Evolutionary conservation across 2,329 filamentous ascomycete genomes (phyloP), one percentile per base, ranked within the genome.

Genomic region (Botrytis pseudocinerea): DNA sequence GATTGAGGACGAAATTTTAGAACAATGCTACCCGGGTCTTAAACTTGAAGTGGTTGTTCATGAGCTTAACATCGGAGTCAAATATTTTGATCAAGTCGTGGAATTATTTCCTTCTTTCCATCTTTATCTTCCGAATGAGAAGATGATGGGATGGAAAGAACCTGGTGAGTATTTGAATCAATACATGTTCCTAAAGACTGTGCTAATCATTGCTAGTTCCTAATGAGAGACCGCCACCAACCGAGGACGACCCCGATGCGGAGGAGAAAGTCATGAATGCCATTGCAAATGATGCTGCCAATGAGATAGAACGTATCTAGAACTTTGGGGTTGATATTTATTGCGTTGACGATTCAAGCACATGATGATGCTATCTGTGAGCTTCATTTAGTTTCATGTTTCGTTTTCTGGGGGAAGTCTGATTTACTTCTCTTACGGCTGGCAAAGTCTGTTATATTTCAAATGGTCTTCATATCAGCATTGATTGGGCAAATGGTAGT

Each of bases 81-180:
- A 84, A 75, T 94, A 92, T 80, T 87, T 94, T 79, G 91, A 90
- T 78, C 82, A 85, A 2, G 80, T 91, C 25, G 79, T 83, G 42
- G 85, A 85, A 0, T 80, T 91, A 18, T 86, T 87, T 73, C 89
- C 89, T 4, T 87, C 87, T 0, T 93, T 92, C 79, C 89, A 92
- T 79, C 87, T 84, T 0, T 88, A 89, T 73, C 82, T 94, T 40
- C 86, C 88, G 0, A 93, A 95, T 80, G 88, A 91, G 76, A 83
- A 92, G 76, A 92, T 95, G 90, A 78, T 85, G 35, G 81, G 85
- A 28, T 94, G 88, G 86, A 92, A 90, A 80, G 82, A 87, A 38
- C 90, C 91, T 59, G 75, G 79, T 79, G 73, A 73, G 75, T 51
- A 62, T 22, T 54, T 46, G 9, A 54, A 35, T 14, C 25, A 28